Percentiles rank a stretch among this genome's conserved stretches.
These are phyloP conservation scores for Citrus australasica DNA, from an alignment of 345 rosid species.

Conservation along the genomic window DNA sequence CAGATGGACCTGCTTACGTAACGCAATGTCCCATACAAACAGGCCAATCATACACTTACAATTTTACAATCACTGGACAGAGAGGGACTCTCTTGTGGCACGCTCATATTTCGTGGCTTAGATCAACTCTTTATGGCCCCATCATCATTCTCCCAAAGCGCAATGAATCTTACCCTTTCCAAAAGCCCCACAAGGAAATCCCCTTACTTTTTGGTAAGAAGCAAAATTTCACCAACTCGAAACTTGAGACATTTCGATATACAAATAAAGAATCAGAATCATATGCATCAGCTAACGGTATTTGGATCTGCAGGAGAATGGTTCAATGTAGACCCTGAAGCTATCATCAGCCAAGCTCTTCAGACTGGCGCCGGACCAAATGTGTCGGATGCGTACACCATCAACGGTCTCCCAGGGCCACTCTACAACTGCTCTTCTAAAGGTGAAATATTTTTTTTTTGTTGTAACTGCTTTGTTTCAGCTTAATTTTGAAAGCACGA, in stretches of 20 bases:
- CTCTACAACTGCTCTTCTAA: slow-evolving; percentile 61
- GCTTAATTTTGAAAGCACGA: not conserved
- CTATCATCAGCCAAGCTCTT: slow-evolving; percentile 51
- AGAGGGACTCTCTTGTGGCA: slow-evolving; percentile 69
- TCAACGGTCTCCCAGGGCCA: slow-evolving; percentile 63
- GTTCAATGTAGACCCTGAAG: slow-evolving; percentile 56
- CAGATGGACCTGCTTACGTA: slow-evolving; percentile 55
- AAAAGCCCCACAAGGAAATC: slow-evolving; percentile 58
- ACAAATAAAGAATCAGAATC: not conserved
- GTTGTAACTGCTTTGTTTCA: not conserved
- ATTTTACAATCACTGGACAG: slow-evolving; percentile 60
- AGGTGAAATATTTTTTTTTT: slow-evolving; percentile 14
- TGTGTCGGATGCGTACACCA: slow-evolving; percentile 60
- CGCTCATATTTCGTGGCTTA: slow-evolving; percentile 65
- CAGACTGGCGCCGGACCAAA: slow-evolving; percentile 53
- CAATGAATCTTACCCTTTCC: slow-evolving; percentile 48
- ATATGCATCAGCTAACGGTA: not conserved
- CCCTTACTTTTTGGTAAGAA: slow-evolving; percentile 45
- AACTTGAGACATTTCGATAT: not conserved
- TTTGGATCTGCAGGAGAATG: slow-evolving; percentile 49
- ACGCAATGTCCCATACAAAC: slow-evolving; percentile 66
- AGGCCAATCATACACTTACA: slow-evolving; percentile 42
- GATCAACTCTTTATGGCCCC: slow-evolving; percentile 51
- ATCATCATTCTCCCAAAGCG: slow-evolving; percentile 52
- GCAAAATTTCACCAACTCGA: not conserved